A percentile compares a stretch with the other conserved stretches of the same genome.
phyloP scores from a whole-genome alignment of 768 basidiomycete species.

The Tricholoma flavovirens region DNA sequence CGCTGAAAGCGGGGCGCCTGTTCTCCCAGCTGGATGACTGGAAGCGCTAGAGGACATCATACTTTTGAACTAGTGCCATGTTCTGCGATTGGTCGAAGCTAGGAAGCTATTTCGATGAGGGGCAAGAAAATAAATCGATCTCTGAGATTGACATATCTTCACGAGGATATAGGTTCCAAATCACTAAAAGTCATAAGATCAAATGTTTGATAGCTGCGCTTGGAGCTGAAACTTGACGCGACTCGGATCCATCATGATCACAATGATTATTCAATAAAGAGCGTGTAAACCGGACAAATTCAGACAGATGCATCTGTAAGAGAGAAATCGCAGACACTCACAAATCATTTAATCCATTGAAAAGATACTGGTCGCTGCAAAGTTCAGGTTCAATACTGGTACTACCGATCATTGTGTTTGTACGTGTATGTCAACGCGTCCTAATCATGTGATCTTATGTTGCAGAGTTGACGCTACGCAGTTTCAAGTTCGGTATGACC shows the following conservation, averaged over 20 bases:
- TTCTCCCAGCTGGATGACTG: neutral
- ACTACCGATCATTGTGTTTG: neutral
- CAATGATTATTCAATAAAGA: neutral
- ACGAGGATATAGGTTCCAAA: neutral
- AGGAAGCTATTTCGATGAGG: neutral
- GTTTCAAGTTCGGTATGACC: neutral
- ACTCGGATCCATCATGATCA: too few species aligned
- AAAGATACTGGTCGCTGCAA: too few species aligned
- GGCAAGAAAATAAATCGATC: neutral
- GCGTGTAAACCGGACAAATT: neutral
- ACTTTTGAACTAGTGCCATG: neutral
- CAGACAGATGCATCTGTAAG: neutral
- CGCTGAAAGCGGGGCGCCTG: neutral
- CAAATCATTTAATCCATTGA: too few species aligned
- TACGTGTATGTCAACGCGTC: neutral
- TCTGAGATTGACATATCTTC: neutral
- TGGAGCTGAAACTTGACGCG: neutral
- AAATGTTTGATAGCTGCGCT: neutral
- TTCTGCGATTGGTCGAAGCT: neutral
- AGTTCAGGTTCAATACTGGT: too few species aligned
- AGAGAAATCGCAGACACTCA: too few species aligned
- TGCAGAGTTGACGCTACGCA: too few species aligned
- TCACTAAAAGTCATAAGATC: neutral
- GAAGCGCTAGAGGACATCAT: neutral
- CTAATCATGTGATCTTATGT: neutral